phyloP scores from a whole-genome alignment of 495 filamentous ascomycete species.

The Lasiosphaeria ovina region DNA sequence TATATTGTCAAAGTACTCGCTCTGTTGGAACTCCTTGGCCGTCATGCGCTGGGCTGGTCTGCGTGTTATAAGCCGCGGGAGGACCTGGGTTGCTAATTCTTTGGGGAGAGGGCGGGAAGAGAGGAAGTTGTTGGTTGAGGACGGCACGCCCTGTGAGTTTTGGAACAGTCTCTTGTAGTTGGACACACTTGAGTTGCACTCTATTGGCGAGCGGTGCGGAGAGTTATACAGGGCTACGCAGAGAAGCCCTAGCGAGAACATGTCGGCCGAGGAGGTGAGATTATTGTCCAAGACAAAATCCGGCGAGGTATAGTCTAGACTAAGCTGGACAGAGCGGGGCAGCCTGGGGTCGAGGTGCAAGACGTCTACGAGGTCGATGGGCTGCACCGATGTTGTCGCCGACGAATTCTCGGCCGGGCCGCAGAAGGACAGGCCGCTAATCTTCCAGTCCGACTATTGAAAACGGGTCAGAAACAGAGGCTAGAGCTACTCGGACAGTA shows the following conservation, averaged over 20 bases:
- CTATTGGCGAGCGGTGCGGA: constrained; percentile 81
- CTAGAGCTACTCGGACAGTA: constrained; percentile 8
- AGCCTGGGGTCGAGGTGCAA: constrained; percentile 82
- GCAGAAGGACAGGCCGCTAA: constrained; percentile 88
- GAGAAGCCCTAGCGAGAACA: constrained; percentile 89
- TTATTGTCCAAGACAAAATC: constrained; percentile 90
- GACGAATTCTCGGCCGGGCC: constrained; percentile 69
- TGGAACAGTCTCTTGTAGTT: constrained; percentile 79
- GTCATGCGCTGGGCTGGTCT: constrained; percentile 82
- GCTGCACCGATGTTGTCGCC: constrained; percentile 64
- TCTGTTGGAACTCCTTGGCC: constrained; percentile 89
- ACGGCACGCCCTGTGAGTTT: constrained; percentile 73
- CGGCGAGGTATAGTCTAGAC: constrained; percentile 88
- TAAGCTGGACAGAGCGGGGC: constrained; percentile 78
- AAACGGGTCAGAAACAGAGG: constrained; percentile 12
- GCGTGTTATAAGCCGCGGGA: constrained; percentile 81
- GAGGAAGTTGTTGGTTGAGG: constrained; percentile 76
- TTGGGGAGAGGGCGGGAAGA: constrained; percentile 74
- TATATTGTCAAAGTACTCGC: constrained; percentile 93
- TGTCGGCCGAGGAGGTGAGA: constrained; percentile 74
- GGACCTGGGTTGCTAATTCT: constrained; percentile 67
- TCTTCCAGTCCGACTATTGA: constrained; percentile 89
- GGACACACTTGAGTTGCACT: constrained; percentile 71
- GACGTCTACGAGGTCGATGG: constrained; percentile 78
- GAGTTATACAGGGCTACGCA: constrained; percentile 90